phyloP scores from a whole-genome alignment of 2,329 filamentous ascomycete genomes.

The Talaromyces sp. region DNA sequence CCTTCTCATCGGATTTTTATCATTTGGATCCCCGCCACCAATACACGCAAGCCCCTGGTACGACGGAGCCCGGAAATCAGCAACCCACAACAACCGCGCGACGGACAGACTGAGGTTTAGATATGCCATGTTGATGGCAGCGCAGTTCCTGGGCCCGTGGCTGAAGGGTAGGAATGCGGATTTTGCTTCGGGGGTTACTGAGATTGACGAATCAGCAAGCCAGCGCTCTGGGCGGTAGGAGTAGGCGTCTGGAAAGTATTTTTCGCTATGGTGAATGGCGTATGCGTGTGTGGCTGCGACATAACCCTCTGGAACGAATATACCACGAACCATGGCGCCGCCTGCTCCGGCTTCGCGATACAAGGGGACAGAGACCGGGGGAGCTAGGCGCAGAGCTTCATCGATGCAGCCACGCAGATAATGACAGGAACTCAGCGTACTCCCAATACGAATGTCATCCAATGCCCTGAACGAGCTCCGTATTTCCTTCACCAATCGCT shows the following conservation, averaged over 20 bases:
- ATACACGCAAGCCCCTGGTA: neutral
- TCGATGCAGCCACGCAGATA: conserved; percentile 7
- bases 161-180: neutral
- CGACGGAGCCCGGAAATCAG: conserved; percentile 1
- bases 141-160: neutral
- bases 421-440: neutral
- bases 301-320: conserved; percentile 3
- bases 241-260: conserved; percentile 5
- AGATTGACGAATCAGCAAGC: neutral
- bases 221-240: conserved; percentile 5
- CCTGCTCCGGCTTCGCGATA: conserved; percentile 6
- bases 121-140: neutral
- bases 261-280: conserved; percentile 6
- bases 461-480: neutral
- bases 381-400: conserved; percentile 1
- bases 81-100: neutral
- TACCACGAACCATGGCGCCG: neutral
- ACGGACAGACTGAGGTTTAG: neutral
- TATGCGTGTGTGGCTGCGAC: neutral
- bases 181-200: neutral
- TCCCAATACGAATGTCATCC: neutral
- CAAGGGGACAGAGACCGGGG: neutral
- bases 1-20: conserved; percentile 2
- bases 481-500: neutral
- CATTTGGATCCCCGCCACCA: neutral